phyloP scores from a whole-genome alignment of 495 filamentous ascomycete species.

The Jackrogersella minutella region DNA sequence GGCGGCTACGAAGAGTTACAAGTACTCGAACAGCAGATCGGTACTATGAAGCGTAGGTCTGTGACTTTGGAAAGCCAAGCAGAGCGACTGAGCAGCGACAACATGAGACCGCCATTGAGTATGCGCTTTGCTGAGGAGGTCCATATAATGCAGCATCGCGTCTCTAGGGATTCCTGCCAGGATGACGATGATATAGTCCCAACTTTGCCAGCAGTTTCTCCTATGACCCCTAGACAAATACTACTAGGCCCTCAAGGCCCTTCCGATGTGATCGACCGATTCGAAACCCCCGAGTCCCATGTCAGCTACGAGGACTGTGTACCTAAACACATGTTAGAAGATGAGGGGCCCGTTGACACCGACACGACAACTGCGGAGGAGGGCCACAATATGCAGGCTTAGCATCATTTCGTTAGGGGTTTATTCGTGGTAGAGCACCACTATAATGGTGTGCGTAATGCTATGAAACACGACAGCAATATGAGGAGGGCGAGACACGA shows the following conservation, averaged over 20 bases:
- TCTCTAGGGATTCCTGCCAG: not conserved
- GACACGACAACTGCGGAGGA: not conserved
- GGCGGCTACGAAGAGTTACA: conserved; percentile 45
- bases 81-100: conserved; percentile 14
- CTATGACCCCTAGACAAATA: conserved; percentile 5
- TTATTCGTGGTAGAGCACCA: not conserved
- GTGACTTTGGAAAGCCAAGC: conserved; percentile 10
- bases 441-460: not conserved
- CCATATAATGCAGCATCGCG: conserved; percentile 36
- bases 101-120: conserved; percentile 25
- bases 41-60: conserved; percentile 44
- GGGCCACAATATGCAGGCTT: not conserved
- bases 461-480: not conserved
- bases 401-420: conserved; percentile 4
- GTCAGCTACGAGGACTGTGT: conserved; percentile 32
- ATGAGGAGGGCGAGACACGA: not conserved
- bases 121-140: conserved; percentile 37
- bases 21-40: conserved; percentile 46
- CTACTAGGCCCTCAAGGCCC: conserved; percentile 1
- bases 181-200: conserved; percentile 1
- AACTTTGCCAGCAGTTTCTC: not conserved
- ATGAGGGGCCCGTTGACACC: conserved; percentile 4
- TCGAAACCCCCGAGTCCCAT: conserved; percentile 2
- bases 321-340: conserved; percentile 37
- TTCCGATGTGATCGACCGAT: conserved; percentile 2